A percentile compares a stretch with the other conserved stretches of the same genome.
Evolutionary conservation across 225 moss, liverwort and hornwort genomes (phyloP).

Genomic region (Sphagnum contortum): DNA sequence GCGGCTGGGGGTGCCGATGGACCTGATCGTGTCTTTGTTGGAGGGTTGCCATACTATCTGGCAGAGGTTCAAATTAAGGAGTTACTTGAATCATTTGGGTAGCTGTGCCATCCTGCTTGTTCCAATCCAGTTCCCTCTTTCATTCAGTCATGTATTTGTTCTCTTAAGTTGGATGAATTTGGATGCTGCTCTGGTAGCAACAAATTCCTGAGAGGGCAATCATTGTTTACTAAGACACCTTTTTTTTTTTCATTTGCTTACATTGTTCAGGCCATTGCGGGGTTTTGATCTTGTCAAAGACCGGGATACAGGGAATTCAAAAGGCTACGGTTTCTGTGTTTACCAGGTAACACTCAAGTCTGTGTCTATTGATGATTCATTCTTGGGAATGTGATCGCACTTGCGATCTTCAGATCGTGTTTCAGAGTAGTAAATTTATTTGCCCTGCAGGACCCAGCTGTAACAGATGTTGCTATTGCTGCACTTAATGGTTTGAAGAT

Average conservation of each 20-base stretch:
- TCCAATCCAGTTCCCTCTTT: not conserved
- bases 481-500: slow-evolving; percentile 99
- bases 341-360: slow-evolving; percentile 55
- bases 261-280: slow-evolving; percentile 61
- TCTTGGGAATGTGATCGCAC: too few relatives aligned
- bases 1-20: slow-evolving; percentile 98
- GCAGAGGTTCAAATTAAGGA: slow-evolving; percentile 97
- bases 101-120: slow-evolving; percentile 1
- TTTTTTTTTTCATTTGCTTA: slow-evolving; percentile 1
- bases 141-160: slow-evolving; percentile 3
- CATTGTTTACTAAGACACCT: slow-evolving; percentile 4
- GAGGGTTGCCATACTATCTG: slow-evolving; percentile 88
- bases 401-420: not conserved
- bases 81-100: slow-evolving; percentile 93
- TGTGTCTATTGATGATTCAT: not conserved
- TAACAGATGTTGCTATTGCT: slow-evolving; percentile 99
- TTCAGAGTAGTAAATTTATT: slow-evolving; percentile 3
- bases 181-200: slow-evolving; percentile 7
- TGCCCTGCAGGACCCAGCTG: slow-evolving; percentile 99
- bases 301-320: slow-evolving; percentile 95
- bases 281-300: slow-evolving; percentile 97
- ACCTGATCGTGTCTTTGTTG: slow-evolving; percentile 96
- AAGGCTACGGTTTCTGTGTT: slow-evolving; percentile 93
- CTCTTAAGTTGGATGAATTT: slow-evolving; percentile 21
- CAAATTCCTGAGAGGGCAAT: not conserved